A percentile compares a stretch with the other conserved stretches of the same genome.
phyloP scores from a whole-genome alignment of 495 filamentous ascomycete genomes.

The Penicillium flavigenum region DNA sequence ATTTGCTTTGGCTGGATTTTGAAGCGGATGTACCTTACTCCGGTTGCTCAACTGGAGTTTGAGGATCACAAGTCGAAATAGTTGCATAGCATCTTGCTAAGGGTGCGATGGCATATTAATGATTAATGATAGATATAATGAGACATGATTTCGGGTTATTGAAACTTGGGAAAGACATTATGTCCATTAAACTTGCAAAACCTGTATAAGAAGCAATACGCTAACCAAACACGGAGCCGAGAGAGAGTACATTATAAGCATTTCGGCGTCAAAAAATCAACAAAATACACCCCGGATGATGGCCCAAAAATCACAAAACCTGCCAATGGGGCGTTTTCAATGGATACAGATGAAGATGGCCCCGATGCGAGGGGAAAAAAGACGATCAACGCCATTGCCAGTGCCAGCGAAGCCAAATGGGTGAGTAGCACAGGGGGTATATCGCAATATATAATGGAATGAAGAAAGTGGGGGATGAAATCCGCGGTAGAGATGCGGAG shows the following conservation, averaged over 20 bases:
- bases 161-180: not conserved
- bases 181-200: not conserved
- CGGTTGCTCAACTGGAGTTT: constrained; percentile 19
- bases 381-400: constrained; percentile 21
- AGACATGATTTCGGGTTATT: constrained; percentile 6
- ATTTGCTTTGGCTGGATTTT: constrained; percentile 32
- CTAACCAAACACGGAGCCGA: constrained; percentile 19
- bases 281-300: constrained; percentile 19
- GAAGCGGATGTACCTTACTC: constrained; percentile 16
- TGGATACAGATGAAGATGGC: constrained; percentile 8
- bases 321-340: not conserved
- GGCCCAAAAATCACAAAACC: not conserved
- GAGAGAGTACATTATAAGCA: constrained; percentile 19
- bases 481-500: constrained; percentile 1
- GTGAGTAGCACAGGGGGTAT: constrained; percentile 27
- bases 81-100: not conserved
- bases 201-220: constrained; percentile 4
- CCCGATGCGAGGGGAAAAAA: constrained; percentile 11
- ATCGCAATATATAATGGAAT: constrained; percentile 26
- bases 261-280: constrained; percentile 18
- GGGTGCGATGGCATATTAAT: not conserved
- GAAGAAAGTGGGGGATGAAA: constrained; percentile 6
- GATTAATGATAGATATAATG: constrained; percentile 13
- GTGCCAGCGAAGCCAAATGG: constrained; percentile 10
- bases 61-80: constrained; percentile 18